These are phyloP conservation scores for Passiflora organensis DNA, from an alignment of 345 rosid genomes.

Conservation along the genomic window DNA sequence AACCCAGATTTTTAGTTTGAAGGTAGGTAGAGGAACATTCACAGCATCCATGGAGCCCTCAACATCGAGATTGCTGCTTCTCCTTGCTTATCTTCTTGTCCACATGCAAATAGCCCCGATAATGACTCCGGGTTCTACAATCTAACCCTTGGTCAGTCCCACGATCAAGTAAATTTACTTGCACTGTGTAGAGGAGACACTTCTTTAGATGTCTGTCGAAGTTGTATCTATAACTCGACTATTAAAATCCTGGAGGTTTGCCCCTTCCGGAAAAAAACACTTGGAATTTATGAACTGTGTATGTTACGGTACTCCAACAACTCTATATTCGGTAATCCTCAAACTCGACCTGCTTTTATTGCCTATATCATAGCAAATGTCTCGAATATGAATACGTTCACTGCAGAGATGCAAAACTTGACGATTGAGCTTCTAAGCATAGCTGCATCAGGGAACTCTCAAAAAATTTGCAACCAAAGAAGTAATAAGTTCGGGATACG, in stretches of 20 bases:
- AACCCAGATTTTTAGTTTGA: no score
- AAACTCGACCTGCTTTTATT: rapidly evolving
- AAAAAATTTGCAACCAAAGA: constrained; percentile 31
- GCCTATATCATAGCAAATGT: not conserved
- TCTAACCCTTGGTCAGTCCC: constrained; percentile 3
- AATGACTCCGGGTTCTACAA: constrained; percentile 15
- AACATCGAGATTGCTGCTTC: no score
- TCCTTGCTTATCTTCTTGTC: no score
- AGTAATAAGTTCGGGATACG: constrained; percentile 6
- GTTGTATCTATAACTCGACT: not conserved
- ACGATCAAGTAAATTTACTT: constrained; percentile 14
- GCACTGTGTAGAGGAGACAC: constrained; percentile 23
- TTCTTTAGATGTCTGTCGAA: not conserved
- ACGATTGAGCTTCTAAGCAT: not conserved
- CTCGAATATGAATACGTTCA: constrained; percentile 6
- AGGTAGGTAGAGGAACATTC: no score
- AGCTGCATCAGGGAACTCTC: constrained; percentile 21
- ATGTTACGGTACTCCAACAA: constrained; percentile 16
- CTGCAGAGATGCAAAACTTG: not conserved
- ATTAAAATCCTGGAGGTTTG: constrained; percentile 6
- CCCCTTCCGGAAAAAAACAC: constrained; percentile 14
- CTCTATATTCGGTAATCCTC: constrained; percentile 1
- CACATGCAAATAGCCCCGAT: not conserved
- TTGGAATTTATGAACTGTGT: not conserved
- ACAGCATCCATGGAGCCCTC: no score